Conservation (phyloP, 768 basidiomycete genomes). For the Solioccasus polychromus region DNA sequence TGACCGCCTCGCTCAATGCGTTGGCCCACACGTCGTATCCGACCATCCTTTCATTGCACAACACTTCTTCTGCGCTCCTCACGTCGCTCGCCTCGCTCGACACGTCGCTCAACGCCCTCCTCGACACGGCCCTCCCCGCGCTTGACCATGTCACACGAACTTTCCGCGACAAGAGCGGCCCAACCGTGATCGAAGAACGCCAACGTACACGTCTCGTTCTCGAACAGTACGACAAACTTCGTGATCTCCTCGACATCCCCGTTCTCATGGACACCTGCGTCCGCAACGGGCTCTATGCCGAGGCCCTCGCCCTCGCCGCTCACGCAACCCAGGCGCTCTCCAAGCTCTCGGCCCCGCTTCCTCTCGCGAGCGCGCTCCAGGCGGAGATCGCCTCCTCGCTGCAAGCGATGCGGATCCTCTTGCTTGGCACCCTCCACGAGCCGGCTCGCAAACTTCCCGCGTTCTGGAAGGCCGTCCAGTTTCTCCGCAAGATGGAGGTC, state of each 20-base stretch:
- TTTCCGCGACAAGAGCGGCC: constrained; percentile 72
- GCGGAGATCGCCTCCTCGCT: constrained; percentile 67
- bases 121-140: constrained; percentile 66
- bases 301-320: constrained; percentile 80
- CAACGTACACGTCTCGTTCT: constrained; percentile 79
- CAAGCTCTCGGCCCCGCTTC: constrained; percentile 28
- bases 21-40: constrained; percentile 90
- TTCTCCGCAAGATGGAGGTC: constrained; percentile 79
- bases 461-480: constrained; percentile 86
- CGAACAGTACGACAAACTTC: constrained; percentile 91
- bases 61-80: constrained; percentile 70
- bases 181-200: constrained; percentile 66
- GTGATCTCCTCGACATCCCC: constrained; percentile 89
- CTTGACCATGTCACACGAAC: constrained; percentile 69
- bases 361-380: constrained; percentile 48
- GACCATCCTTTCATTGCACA: constrained; percentile 86
- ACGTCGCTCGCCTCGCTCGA: constrained; percentile 74
- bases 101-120: constrained; percentile 64
- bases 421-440: constrained; percentile 76
- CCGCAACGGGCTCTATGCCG: constrained; percentile 87
- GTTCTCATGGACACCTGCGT: constrained; percentile 91
- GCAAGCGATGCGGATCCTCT: constrained; percentile 66
- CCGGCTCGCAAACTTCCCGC: constrained; percentile 82
- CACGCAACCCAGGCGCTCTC: constrained; percentile 58
- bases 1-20: constrained; percentile 86